Evolutionary conservation across 78 protist genomes (phyloP).

Genomic region (Diacronema lutheri): DNA sequence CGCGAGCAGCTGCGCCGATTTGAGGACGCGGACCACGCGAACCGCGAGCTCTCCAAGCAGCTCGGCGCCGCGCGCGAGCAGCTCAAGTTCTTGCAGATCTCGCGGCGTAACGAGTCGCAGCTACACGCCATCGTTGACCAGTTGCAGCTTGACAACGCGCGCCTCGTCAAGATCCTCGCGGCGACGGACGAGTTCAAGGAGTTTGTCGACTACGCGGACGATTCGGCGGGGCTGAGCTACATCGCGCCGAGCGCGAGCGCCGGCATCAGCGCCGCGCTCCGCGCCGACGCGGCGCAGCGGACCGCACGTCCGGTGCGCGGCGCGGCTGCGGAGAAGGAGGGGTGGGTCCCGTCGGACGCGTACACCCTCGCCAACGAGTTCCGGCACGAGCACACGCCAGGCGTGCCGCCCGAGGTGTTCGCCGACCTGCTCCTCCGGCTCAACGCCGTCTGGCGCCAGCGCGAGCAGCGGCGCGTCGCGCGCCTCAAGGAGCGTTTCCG

Average conservation of each 20-base stretch:
- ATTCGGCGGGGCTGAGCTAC: not conserved
- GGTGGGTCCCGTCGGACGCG: not conserved
- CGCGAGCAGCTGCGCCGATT: not conserved
- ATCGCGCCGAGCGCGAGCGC: not conserved
- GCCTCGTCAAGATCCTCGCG: not conserved
- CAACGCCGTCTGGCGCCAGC: not conserved
- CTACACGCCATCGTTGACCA: not conserved
- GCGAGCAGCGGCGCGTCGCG: not conserved
- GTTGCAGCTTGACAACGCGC: slow-evolving; percentile 1
- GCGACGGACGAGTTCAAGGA: not conserved
- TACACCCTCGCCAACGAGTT: not conserved
- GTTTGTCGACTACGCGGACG: not conserved
- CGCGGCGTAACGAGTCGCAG: not conserved
- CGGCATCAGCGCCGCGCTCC: not conserved
- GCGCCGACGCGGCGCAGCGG: not conserved
- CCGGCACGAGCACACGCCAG: not conserved
- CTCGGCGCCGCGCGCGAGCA: not conserved
- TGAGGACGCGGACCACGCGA: not conserved
- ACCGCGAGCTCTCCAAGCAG: not conserved
- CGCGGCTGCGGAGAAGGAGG: not conserved
- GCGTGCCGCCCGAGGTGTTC: not conserved
- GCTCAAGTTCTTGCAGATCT: not conserved
- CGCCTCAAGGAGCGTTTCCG: no score
- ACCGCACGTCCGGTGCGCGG: not conserved
- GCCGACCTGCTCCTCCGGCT: not conserved